These are phyloP conservation scores for Fusarium continuum DNA, from an alignment of 2,329 filamentous ascomycete genomes.

Conservation along the genomic window DNA sequence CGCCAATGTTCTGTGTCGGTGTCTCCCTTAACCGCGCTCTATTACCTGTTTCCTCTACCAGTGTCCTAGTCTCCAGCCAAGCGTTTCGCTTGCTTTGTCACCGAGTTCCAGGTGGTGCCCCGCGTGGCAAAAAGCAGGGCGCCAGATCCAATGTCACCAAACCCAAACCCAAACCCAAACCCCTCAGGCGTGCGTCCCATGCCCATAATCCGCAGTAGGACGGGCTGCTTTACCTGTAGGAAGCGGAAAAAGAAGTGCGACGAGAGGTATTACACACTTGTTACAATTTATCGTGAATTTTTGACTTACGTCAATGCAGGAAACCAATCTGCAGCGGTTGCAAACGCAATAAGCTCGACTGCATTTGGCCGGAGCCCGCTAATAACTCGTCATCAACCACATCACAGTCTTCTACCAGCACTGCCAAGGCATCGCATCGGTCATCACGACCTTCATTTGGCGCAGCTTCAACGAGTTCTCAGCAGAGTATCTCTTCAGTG, in stretches of 20 bases:
- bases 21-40: conserved; percentile 20
- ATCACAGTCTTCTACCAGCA: conserved; percentile 19
- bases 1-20: background rate
- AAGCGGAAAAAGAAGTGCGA: conserved; percentile 65
- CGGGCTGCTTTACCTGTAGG: conserved; percentile 59
- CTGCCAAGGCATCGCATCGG: conserved; percentile 5
- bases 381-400: conserved; percentile 26
- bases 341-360: conserved; percentile 62
- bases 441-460: conserved; percentile 25
- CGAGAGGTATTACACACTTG: conserved; percentile 45
- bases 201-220: conserved; percentile 50
- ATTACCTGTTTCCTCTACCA: background rate
- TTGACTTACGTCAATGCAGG: conserved; percentile 39
- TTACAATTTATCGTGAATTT: background rate
- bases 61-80: no score
- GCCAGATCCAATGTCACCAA: conserved; percentile 6
- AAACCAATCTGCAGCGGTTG: conserved; percentile 63
- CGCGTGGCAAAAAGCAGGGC: conserved; percentile 5
- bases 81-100: background rate
- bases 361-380: conserved; percentile 54
- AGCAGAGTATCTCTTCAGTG: conserved; percentile 14
- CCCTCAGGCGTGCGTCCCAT: conserved; percentile 43
- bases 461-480: conserved; percentile 17
- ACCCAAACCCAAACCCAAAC: background rate
- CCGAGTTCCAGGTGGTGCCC: background rate